Conservation (phyloP, 495 filamentous ascomycete genomes). For the Chlorociboria aeruginascens region DNA sequence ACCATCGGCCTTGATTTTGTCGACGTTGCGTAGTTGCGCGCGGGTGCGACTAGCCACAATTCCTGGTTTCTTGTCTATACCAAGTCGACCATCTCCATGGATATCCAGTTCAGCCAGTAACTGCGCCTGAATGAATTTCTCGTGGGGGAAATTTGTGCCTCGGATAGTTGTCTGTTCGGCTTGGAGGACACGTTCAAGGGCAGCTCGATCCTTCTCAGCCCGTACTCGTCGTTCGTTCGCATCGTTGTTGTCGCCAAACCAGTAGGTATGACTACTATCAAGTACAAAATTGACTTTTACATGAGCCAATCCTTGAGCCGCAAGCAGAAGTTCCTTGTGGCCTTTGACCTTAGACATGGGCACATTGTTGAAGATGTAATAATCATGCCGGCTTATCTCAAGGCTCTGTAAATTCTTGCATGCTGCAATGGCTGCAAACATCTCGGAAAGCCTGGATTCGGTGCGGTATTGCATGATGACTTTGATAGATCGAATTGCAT, state of each 20-base stretch:
- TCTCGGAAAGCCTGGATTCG: too few species aligned
- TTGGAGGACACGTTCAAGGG: not conserved
- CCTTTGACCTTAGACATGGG: not conserved
- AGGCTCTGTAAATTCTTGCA: slow-evolving; percentile 1
- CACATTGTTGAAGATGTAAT: too few species aligned
- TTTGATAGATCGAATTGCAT: not conserved
- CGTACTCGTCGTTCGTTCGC: not conserved
- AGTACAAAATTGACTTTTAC: too few species aligned
- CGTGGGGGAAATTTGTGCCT: not conserved
- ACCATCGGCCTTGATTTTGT: slow-evolving; percentile 1
- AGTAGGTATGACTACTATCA: too few species aligned
- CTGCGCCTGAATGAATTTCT: not conserved
- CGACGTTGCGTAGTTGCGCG: not conserved
- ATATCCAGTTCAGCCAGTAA: not conserved
- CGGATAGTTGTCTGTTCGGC: not conserved
- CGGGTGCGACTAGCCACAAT: slow-evolving; percentile 11
- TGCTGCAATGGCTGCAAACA: not conserved
- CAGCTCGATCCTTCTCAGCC: too few species aligned
- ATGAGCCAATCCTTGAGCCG: not conserved
- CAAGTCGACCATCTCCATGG: slow-evolving; percentile 11
- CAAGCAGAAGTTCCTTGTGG: not conserved
- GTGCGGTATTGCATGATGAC: too few species aligned
- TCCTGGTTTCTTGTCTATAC: slow-evolving; percentile 9
- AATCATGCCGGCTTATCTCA: not conserved
- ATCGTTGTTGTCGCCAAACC: not conserved